Percentiles rank a stretch among this genome's conserved stretches.
Evolutionary conservation across 1,139 yeast species (phyloP).

Genomic region (Saccharomycopsis hybrid): DNA sequence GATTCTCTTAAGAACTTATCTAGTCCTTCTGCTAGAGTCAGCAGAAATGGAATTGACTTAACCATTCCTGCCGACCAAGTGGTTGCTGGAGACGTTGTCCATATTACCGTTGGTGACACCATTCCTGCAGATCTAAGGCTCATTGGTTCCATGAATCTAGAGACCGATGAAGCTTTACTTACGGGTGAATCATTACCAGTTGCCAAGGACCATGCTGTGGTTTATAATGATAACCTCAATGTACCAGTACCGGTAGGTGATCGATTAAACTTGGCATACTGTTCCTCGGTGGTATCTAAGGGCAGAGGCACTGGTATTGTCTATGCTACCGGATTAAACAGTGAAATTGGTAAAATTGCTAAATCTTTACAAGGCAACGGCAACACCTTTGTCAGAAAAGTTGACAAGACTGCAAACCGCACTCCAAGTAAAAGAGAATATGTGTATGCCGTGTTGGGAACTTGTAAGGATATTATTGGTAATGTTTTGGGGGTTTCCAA

Average conservation of each 20-base stretch:
- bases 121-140: conserved; percentile 73
- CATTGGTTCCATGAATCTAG: conserved; percentile 57
- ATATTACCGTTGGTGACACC: conserved; percentile 68
- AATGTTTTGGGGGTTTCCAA: conserved; percentile 66
- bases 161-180: conserved; percentile 72
- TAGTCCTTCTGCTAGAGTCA: conserved; percentile 67
- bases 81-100: conserved; percentile 75
- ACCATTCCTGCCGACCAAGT: conserved; percentile 62
- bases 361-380: conserved; percentile 44
- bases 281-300: conserved; percentile 66
- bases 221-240: conserved; percentile 34
- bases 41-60: conserved; percentile 54
- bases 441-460: conserved; percentile 37
- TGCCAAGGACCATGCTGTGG: conserved; percentile 42
- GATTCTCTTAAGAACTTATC: conserved; percentile 63
- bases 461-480: conserved; percentile 49
- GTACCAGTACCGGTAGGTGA: conserved; percentile 62
- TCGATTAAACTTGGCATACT: conserved; percentile 64
- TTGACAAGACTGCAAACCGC: conserved; percentile 32
- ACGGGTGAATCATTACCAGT: conserved; percentile 81
- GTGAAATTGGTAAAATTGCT: conserved; percentile 78
- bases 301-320: conserved; percentile 74
- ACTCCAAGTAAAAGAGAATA: conserved; percentile 42
- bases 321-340: conserved; percentile 58
- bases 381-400: conserved; percentile 30